Base-by-base conservation (phyloP, 2,329 filamentous ascomycete species). In the Escovopsis weberi region DNA sequence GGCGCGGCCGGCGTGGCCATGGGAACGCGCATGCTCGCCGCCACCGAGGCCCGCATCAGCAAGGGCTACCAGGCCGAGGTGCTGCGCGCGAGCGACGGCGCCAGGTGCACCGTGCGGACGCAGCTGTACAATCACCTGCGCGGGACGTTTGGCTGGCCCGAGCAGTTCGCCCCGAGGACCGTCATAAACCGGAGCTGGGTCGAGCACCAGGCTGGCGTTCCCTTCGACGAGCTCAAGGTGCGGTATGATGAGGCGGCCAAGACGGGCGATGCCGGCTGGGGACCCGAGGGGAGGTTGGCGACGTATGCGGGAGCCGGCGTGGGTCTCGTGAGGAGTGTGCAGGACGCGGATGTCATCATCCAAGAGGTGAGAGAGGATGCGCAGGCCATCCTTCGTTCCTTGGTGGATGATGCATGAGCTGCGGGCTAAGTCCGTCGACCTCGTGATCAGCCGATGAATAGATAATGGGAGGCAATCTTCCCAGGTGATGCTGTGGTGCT, bases 11-110 rank as follows among this genome's bases (percentile, higher is more conserved):
- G 74, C 0, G 65, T 69, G 0, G 73, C 67, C 0, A 66, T 84
- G 63, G 80, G 80, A 0, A 83, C 80, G 1, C 66, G 77, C 7
- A 78, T 81, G 44, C 65, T 83, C 1, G 75, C 75, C 0, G 51
- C 61, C 0, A 51, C 44, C 0, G 65, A 69, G 48, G 55, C 65
- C 1, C 58, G 62, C 6, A 60, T 68, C 33, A 53, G 48, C 39
- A 56, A 54, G 43, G 63, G 61, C 1, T 68, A 68, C 38, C 65
- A 64, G 40, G 48, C 61, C n/a, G 66, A 65, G 41, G 56, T 68
- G 0, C 45, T 69, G 0, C 55, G 59, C 1, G 64, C 65, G 0
- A 46, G 48, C 1, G 63, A 68, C 33, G 65, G 65, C 7, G 65
- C 57, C 1, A 49, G 43, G 10, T 55, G 46, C 10, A 69, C 66